Conservation (phyloP, 2,329 filamentous ascomycete genomes). For the Beauveria rudraprayagi region DNA sequence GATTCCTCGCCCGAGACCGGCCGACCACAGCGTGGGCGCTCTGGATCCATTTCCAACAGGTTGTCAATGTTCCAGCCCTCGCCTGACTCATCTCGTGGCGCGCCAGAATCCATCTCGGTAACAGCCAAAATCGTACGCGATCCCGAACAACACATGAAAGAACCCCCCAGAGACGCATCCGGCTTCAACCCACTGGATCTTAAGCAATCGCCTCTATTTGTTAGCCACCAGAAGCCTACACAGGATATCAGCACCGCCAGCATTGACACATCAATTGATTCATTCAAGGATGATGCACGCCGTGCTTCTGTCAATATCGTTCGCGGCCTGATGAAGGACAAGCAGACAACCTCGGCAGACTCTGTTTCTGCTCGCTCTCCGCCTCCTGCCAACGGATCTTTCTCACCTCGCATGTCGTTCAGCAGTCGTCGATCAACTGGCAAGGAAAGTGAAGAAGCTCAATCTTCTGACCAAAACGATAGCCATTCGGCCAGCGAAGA, state of each 20-base stretch:
- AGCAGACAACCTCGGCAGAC: slow-evolving; percentile 40
- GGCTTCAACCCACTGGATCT: slow-evolving; percentile 44
- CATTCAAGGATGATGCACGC: slow-evolving; percentile 32
- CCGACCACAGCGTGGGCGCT: slow-evolving; percentile 35
- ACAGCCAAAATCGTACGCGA: slow-evolving; percentile 76
- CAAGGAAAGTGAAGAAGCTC: slow-evolving; percentile 28
- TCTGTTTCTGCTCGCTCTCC: slow-evolving; percentile 38
- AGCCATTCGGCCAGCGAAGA: slow-evolving; percentile 40
- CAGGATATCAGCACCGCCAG: slow-evolving; percentile 19
- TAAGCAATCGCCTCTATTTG: slow-evolving; percentile 50
- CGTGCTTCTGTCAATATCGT: slow-evolving; percentile 54
- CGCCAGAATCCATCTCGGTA: slow-evolving; percentile 75
- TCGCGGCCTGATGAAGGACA: slow-evolving; percentile 54
- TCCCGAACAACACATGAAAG: slow-evolving; percentile 31
- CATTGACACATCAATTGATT: slow-evolving; percentile 24
- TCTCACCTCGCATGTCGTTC: slow-evolving; percentile 51
- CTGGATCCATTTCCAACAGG: slow-evolving; percentile 46
- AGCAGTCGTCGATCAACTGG: slow-evolving; percentile 27
- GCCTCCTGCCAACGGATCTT: slow-evolving; percentile 28
- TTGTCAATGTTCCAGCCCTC: slow-evolving; percentile 46
- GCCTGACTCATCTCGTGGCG: slow-evolving; percentile 31
- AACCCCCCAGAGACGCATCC: slow-evolving; percentile 30
- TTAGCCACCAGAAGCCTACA: slow-evolving; percentile 42
- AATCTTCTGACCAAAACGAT: slow-evolving; percentile 38
- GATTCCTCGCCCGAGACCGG: slow-evolving; percentile 40